These are phyloP conservation scores for Casuarina cunninghamiana DNA, from an alignment of 306 rosid species.

Conservation along the genomic window DNA sequence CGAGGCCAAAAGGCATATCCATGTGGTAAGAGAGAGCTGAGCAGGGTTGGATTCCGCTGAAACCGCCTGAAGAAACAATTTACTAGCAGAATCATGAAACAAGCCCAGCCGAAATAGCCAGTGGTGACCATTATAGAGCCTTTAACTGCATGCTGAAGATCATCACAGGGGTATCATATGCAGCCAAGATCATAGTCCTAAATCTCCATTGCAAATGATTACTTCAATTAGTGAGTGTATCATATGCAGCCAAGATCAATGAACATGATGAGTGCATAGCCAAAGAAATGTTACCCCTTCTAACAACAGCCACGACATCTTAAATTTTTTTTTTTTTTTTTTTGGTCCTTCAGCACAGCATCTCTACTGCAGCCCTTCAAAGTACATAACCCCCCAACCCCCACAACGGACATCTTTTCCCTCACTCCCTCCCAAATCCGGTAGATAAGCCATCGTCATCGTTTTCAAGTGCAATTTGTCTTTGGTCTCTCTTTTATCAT, in stretches of 20 bases:
- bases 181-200: neutral
- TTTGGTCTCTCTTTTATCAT: too few relatives aligned
- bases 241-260: slow-evolving; percentile 3
- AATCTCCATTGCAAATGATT: neutral
- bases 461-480: too few relatives aligned
- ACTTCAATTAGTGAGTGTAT: slow-evolving; percentile 8
- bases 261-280: neutral
- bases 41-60: slow-evolving; percentile 78
- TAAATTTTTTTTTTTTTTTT: slow-evolving; percentile 6
- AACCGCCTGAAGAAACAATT: slow-evolving; percentile 45
- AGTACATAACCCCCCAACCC: slow-evolving; percentile 14
- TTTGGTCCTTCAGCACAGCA: neutral
- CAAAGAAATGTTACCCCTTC: neutral
- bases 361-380: slow-evolving; percentile 19
- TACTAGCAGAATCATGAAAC: slow-evolving; percentile 77
- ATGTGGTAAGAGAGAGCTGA: slow-evolving; percentile 84
- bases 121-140: slow-evolving; percentile 63
- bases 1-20: slow-evolving; percentile 82
- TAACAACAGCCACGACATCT: neutral
- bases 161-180: too few relatives aligned
- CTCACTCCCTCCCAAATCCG: too few relatives aligned
- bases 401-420: too few relatives aligned
- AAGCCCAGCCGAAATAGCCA: slow-evolving; percentile 83
- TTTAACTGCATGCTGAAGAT: slow-evolving; percentile 50
- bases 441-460: neutral